Evolutionary conservation across 768 basidiomycete genomes (phyloP), one percentile per base, ranked within the genome.

Genomic region (Podaxis mareebaensis): DNA sequence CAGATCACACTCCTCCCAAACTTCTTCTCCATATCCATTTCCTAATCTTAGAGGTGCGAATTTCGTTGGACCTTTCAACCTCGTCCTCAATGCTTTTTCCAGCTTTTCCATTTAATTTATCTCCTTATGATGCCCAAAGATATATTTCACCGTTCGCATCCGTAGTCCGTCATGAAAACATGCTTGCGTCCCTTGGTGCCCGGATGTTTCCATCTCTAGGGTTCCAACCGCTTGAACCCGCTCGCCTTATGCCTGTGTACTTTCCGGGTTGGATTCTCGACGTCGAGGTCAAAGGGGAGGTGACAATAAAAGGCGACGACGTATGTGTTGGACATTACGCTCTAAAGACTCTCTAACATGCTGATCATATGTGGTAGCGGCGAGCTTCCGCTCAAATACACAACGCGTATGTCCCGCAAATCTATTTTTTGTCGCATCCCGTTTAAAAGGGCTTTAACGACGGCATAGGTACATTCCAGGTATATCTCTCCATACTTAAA

Each of bases 201-300:
- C 74, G 75, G 30, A 71, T 72, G 56, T 66, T 85, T 30, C 79
- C 80, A 2, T 69, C 67, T 24, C 69, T 77, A 33, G 78, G 78
- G 4, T 75, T 78, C 64, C 70, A 75, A 46, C 73, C 78, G 54
- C 64, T 81, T 3, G 77, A 68, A 53, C 86, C 87, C 24, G 70
- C 73, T 12, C 80, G 78, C 24, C 76, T 85, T 26, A 74, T 78
- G 52, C 80, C 86, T 6, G 72, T 86, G 2, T 90, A 89, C 69
- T 83, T 87, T 57, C 88, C 88, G 3, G 81, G 78, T 11, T 90
- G 88, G 88, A 75, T 85, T 33, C 72, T 89, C 33, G 83, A 85
- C 66, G 84, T 79, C 8, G 83, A 87, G 69, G 67, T 85, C 17
- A 74, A 81, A 66, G 79, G 73, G 10, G 74, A 74, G 66, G 75